Evolutionary conservation across 306 rosid species (phyloP).

Genomic region (Albizia julibrissin): DNA sequence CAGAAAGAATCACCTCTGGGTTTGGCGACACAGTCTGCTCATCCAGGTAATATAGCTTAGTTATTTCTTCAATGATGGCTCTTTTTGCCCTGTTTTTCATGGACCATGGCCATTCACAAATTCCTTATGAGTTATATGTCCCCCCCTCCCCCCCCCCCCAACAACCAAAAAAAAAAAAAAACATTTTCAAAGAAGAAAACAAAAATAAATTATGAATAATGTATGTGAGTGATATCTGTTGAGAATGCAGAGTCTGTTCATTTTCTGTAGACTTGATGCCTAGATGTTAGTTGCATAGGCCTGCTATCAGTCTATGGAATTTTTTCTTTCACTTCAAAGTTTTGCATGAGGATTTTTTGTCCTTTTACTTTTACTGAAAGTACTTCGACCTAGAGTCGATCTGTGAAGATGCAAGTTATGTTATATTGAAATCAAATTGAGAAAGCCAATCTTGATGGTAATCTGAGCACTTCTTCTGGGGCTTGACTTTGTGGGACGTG

Average conservation of each 20-base stretch:
- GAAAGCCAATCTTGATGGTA: not conserved
- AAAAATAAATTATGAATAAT: not conserved
- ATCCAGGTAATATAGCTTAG: slow-evolving; percentile 27
- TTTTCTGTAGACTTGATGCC: not conserved
- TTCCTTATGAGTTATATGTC: not conserved
- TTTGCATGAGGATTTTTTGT: not conserved
- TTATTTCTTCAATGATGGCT: not conserved
- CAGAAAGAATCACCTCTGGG: slow-evolving; percentile 41
- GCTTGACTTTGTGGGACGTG: not conserved
- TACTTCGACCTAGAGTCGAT: not conserved
- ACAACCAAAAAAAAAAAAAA: too few species aligned
- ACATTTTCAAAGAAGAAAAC: not conserved
- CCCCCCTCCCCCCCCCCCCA: too few species aligned
- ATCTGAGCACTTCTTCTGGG: not conserved
- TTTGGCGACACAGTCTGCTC: slow-evolving; percentile 37
- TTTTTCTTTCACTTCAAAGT: not conserved
- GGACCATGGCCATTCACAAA: not conserved
- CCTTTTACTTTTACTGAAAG: not conserved
- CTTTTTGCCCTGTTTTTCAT: not conserved
- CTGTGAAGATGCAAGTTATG: not conserved
- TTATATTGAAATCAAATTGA: not conserved
- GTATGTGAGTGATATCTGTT: not conserved
- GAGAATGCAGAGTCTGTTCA: not conserved
- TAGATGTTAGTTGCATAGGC: not conserved
- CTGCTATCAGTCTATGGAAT: not conserved